Conservation (phyloP, 2,329 filamentous ascomycete genomes). For the Akanthomyces uredinophilus region DNA sequence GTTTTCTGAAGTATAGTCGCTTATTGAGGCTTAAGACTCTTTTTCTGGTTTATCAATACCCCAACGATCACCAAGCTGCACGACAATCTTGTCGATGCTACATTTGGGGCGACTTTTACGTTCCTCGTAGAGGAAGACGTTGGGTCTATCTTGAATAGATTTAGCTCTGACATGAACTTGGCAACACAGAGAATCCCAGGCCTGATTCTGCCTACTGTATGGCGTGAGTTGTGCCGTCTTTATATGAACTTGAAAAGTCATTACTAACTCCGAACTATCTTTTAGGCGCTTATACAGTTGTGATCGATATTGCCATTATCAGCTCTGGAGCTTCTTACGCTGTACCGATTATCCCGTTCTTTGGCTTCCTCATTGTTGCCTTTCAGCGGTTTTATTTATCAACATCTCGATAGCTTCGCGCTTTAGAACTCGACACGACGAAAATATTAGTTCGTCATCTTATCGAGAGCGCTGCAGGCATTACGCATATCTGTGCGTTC, state of each 20-base stretch:
- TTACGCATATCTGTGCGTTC: conserved; percentile 49
- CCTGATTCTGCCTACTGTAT: not conserved
- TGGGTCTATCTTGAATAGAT: conserved; percentile 5
- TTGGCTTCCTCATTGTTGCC: conserved; percentile 21
- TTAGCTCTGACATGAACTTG: not conserved
- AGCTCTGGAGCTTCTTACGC: conserved; percentile 24
- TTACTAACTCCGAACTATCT: no score
- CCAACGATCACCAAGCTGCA: not conserved
- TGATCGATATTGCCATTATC: conserved; percentile 19
- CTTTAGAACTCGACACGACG: conserved; percentile 32
- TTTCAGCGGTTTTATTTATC: conserved; percentile 29
- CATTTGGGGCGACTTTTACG: not conserved
- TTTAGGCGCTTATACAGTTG: conserved; percentile 20
- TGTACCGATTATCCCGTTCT: conserved; percentile 24
- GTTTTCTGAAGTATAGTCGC: no score
- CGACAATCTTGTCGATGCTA: not conserved
- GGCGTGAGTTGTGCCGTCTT: not conserved
- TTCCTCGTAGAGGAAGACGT: not conserved
- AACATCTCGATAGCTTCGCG: conserved; percentile 32
- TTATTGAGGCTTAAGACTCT: not conserved
- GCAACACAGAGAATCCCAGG: not conserved
- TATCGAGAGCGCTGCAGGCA: conserved; percentile 39
- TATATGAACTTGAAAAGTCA: no score
- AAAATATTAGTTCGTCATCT: conserved; percentile 30
- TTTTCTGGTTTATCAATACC: not conserved